Evolutionary conservation across 176 grass and related monocot species (phyloP).

Genomic region (Elymus sibiricus): DNA sequence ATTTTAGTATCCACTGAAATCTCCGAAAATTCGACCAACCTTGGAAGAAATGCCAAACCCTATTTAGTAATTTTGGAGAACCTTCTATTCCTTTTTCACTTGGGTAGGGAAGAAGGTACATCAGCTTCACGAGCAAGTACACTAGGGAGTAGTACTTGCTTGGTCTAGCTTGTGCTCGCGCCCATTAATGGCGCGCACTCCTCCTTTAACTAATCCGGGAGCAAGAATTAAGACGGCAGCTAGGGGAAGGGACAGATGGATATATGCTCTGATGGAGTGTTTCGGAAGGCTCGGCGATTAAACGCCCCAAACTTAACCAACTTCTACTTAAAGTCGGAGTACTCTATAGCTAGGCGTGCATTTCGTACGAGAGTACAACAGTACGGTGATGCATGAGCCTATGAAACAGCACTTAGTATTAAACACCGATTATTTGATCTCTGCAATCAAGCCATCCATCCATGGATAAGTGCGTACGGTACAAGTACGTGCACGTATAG

Average conservation of each 20-base stretch:
- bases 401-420: background rate
- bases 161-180: background rate
- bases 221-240: background rate
- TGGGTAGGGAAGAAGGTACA: background rate
- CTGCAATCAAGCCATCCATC: background rate
- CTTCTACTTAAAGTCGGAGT: background rate
- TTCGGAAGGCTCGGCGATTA: conserved; percentile 1
- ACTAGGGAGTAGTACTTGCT: background rate
- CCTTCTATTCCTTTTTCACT: background rate
- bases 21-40: background rate
- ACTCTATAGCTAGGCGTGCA: background rate
- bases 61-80: background rate
- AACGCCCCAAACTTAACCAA: background rate
- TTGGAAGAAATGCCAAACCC: background rate
- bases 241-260: background rate
- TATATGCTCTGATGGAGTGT: background rate
- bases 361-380: background rate
- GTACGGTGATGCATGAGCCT: background rate
- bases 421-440: background rate
- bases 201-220: background rate
- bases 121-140: background rate
- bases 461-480: background rate
- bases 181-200: background rate
- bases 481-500: background rate
- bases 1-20: background rate